These are phyloP conservation scores for Ilex paraguariensis DNA, from an alignment of 305 asterid species.

Conservation along the genomic window DNA sequence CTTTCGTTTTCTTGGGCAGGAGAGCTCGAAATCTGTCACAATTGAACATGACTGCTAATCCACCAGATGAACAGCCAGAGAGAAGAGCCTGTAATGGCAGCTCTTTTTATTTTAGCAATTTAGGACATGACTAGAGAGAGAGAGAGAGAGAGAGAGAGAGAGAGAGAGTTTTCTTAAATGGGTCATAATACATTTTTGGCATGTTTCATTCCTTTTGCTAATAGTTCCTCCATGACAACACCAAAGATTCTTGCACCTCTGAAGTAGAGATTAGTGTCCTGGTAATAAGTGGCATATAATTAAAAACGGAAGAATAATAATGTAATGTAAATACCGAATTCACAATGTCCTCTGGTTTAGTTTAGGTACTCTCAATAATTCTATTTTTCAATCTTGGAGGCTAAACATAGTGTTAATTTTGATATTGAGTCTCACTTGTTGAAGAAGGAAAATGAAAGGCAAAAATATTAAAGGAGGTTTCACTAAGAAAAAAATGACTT, in stretches of 20 bases:
- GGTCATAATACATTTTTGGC: background rate
- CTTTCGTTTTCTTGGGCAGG: conserved; percentile 16
- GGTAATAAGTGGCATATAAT: background rate
- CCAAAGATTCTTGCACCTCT: background rate
- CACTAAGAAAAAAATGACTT: background rate
- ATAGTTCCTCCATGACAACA: background rate
- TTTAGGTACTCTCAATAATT: background rate
- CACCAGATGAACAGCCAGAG: conserved; percentile 42
- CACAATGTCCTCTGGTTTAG: background rate
- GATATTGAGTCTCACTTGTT: background rate
- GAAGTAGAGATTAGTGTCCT: conserved; percentile 1
- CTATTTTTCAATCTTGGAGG: background rate
- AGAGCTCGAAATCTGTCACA: conserved; percentile 35
- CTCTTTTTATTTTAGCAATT: background rate
- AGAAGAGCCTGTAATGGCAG: conserved; percentile 23
- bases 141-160: background rate
- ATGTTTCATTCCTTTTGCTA: background rate
- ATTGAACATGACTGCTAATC: conserved; percentile 28
- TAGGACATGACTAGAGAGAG: background rate
- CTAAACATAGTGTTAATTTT: background rate
- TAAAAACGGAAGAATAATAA: background rate
- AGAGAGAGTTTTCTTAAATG: background rate
- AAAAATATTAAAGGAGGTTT: background rate
- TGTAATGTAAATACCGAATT: too few relatives aligned
- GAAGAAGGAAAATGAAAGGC: background rate